Conservation (phyloP, 495 filamentous ascomycete genomes). For the Podospora australis region DNA sequence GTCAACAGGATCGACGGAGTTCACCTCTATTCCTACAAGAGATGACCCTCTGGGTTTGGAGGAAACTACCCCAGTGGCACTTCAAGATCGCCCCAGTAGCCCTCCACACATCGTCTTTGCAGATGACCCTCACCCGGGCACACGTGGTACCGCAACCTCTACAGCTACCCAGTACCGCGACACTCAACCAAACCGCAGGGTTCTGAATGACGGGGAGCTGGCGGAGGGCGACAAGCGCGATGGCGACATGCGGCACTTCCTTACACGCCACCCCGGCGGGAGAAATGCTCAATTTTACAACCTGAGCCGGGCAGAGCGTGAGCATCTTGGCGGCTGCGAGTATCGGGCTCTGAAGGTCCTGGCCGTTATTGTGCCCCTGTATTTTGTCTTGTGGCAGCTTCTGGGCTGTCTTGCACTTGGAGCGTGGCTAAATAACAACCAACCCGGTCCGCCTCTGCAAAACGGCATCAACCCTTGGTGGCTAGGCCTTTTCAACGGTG, state of each 20-base stretch:
- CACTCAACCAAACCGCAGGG: constrained; percentile 5
- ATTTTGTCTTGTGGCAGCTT: constrained; percentile 66
- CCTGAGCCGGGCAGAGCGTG: constrained; percentile 60
- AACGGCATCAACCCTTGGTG: constrained; percentile 66
- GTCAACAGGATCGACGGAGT: background rate
- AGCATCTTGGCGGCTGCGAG: constrained; percentile 70
- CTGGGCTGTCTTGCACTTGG: constrained; percentile 67
- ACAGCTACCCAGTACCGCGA: constrained; percentile 6
- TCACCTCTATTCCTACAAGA: background rate
- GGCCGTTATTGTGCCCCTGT: constrained; percentile 62
- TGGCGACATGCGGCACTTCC: constrained; percentile 18
- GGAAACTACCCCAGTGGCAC: background rate
- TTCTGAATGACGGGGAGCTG: background rate
- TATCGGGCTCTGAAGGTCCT: constrained; percentile 72
- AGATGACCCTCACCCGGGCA: constrained; percentile 8
- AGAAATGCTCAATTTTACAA: constrained; percentile 71
- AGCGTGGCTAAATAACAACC: constrained; percentile 59
- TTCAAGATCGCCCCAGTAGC: background rate
- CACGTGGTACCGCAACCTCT: background rate
- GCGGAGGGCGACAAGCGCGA: constrained; percentile 5
- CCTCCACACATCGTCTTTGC: constrained; percentile 23
- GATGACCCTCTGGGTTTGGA: background rate
- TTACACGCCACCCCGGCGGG: constrained; percentile 38
- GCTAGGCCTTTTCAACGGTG: constrained; percentile 62
- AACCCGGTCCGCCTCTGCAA: constrained; percentile 46